Evolutionary conservation across 129 eudicot genomes (phyloP).

Genomic region (Arctium lappa): DNA sequence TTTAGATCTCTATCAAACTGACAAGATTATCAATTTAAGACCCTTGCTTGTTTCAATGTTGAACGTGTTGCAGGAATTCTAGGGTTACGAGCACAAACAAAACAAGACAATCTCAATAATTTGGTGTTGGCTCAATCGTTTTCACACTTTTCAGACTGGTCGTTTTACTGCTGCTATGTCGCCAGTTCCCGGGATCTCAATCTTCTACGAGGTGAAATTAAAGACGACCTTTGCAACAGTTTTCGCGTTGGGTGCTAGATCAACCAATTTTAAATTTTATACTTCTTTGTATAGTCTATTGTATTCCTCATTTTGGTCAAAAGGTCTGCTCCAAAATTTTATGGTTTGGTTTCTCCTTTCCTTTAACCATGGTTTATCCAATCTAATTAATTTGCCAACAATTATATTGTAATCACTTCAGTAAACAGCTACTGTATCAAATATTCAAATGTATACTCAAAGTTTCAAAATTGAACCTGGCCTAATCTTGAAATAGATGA

Average conservation of each 20-base stretch:
- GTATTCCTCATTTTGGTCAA: background rate
- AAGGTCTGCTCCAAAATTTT: background rate
- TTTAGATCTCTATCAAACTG: too few species aligned
- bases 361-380: background rate
- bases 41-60: too few species aligned
- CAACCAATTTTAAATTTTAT: background rate
- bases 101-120: too few species aligned
- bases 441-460: conserved; percentile 1
- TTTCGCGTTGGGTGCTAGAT: background rate
- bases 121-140: too few species aligned
- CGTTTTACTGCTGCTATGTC: too few species aligned
- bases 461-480: conserved; percentile 40
- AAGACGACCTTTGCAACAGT: background rate
- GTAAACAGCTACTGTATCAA: background rate
- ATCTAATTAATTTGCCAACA: background rate
- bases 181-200: too few species aligned
- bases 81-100: too few species aligned
- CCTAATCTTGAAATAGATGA: conserved; percentile 39
- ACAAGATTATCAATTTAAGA: too few species aligned
- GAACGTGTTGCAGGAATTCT: too few species aligned
- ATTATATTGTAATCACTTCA: background rate
- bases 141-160: too few species aligned
- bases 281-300: background rate
- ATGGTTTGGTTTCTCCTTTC: background rate
- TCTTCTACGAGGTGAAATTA: too few species aligned